phyloP scores from a whole-genome alignment of 352 stramenopile genomes.

The Phytopythium kandeliae region DNA sequence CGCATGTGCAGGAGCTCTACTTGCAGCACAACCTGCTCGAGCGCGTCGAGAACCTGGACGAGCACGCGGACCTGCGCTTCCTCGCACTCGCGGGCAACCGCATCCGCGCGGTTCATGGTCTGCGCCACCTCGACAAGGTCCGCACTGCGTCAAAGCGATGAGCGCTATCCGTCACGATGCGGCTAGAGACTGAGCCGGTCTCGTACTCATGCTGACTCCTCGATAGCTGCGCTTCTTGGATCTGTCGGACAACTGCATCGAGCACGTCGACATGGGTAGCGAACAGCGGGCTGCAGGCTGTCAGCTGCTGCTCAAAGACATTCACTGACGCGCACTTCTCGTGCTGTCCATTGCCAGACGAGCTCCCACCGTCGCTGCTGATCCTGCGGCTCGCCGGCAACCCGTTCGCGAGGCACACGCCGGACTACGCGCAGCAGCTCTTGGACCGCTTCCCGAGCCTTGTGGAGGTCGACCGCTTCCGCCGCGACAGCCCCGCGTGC shows the following conservation, averaged over 20 bases:
- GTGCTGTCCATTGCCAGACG: constrained; percentile 1
- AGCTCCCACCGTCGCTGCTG: constrained; percentile 52
- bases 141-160: no score
- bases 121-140: constrained; percentile 54
- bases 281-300: no score
- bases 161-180: no score
- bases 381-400: constrained; percentile 51
- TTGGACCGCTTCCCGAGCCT: constrained; percentile 61
- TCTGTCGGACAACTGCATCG: constrained; percentile 69
- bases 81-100: constrained; percentile 60
- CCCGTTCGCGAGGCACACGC: constrained; percentile 49
- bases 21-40: constrained; percentile 71
- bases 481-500: constrained; percentile 12
- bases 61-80: constrained; percentile 49
- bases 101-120: constrained; percentile 53
- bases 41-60: constrained; percentile 56
- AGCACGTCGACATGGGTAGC: constrained; percentile 54
- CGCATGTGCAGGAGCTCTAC: constrained; percentile 68
- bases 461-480: constrained; percentile 49
- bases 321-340: background rate
- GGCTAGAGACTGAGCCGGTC: no score
- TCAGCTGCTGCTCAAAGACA: no score
- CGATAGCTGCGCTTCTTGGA: constrained; percentile 71
- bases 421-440: constrained; percentile 46
- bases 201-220: no score